Conservation (phyloP, 257 asterid species). For the Plantago ovata region DNA sequence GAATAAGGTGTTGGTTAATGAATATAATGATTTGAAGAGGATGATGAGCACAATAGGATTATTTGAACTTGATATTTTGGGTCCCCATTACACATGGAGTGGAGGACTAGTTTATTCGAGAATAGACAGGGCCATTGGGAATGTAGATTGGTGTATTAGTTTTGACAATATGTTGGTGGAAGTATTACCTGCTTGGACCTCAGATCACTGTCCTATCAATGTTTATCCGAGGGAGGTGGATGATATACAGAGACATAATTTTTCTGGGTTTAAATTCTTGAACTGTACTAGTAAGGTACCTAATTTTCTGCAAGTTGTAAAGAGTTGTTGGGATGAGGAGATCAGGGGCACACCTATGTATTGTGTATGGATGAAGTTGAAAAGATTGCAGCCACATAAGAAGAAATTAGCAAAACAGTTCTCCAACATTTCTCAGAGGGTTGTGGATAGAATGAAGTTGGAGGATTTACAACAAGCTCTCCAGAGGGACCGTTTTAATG, state of each 20-base stretch:
- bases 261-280: not conserved
- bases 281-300: not conserved
- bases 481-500: not conserved
- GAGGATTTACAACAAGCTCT: not conserved
- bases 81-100: not conserved
- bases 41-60: not conserved
- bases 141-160: not conserved
- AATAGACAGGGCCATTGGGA: too few relatives aligned
- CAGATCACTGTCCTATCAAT: not conserved
- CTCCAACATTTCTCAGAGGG: not conserved
- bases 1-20: not conserved
- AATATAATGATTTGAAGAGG: not conserved
- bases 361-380: too few relatives aligned
- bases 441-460: not conserved
- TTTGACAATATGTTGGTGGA: not conserved
- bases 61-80: not conserved
- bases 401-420: not conserved
- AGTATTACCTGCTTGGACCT: not conserved
- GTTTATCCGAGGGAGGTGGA: not conserved
- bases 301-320: not conserved
- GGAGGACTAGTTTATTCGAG: too few relatives aligned
- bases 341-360: not conserved
- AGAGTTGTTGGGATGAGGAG: not conserved
- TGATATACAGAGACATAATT: not conserved
- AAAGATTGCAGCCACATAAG: not conserved